phyloP scores from a whole-genome alignment of 139 green algal species.

The Coelastrella sp. region DNA sequence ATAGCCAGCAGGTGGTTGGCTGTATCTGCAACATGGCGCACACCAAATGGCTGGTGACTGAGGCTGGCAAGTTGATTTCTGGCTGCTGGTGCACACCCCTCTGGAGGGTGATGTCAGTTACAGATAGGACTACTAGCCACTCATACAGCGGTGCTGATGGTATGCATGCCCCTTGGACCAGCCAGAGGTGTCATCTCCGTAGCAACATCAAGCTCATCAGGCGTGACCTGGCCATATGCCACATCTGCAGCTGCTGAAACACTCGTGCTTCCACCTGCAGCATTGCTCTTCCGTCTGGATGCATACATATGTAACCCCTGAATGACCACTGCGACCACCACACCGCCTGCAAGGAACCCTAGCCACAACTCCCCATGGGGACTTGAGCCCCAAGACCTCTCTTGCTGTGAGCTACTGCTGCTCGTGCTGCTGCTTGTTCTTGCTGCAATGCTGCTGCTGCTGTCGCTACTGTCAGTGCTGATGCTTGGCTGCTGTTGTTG shows the following conservation, averaged over 20 bases:
- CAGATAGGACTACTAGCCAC: too few species aligned
- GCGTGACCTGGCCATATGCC: background rate
- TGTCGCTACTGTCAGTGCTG: background rate
- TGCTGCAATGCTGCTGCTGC: background rate
- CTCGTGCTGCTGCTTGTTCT: background rate
- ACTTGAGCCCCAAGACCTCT: too few species aligned
- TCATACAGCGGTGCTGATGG: background rate
- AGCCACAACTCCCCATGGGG: background rate
- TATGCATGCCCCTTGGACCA: background rate
- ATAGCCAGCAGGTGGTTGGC: too few species aligned
- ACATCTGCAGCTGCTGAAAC: background rate
- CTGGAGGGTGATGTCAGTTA: too few species aligned
- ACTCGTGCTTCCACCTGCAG: background rate
- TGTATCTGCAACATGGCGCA: too few species aligned
- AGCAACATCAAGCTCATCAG: background rate
- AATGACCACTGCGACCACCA: background rate
- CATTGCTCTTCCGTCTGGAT: too few species aligned
- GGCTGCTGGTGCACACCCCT: too few species aligned
- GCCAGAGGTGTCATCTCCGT: slow-evolving; percentile 25
- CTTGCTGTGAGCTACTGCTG: background rate
- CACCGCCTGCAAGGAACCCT: slow-evolving; percentile 15
- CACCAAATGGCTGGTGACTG: too few species aligned
- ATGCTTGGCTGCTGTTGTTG: slow-evolving; percentile 16
- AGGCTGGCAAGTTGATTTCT: too few species aligned
- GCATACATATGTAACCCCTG: slow-evolving; percentile 1